Percentiles rank a stretch among this genome's conserved stretches.
Evolutionary conservation across 192 early-diverging fungal species (phyloP).

Genomic region (Kickxella alabastrina): DNA sequence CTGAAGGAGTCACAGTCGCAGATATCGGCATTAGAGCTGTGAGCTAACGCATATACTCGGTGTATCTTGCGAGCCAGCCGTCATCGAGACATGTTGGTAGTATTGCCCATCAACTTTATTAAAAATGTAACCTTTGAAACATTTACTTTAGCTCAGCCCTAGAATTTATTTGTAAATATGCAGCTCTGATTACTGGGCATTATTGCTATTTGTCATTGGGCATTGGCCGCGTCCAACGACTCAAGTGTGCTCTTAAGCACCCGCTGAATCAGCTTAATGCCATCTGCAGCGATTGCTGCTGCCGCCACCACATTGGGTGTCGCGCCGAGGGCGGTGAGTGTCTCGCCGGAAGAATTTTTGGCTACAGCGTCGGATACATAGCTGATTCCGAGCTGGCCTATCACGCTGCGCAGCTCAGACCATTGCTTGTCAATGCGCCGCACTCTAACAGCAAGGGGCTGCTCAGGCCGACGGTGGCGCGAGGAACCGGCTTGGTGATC

Average conservation of each 20-base stretch:
- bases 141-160: no score
- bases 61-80: background rate
- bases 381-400: constrained; percentile 8
- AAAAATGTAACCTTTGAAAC: no score
- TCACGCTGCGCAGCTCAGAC: constrained; percentile 7
- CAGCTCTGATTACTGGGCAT: no score
- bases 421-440: constrained; percentile 25
- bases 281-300: constrained; percentile 10
- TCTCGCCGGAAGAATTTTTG: background rate
- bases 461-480: constrained; percentile 15
- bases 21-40: constrained; percentile 38
- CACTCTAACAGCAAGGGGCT: constrained; percentile 21
- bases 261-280: constrained; percentile 26
- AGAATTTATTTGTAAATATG: no score
- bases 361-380: background rate
- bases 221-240: constrained; percentile 1
- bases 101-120: no score
- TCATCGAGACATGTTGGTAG: no score
- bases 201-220: no score
- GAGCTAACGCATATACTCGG: background rate
- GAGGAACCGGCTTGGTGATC: background rate
- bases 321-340: background rate
- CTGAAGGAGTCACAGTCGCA: constrained; percentile 38
- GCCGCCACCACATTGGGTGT: background rate
- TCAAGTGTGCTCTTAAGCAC: constrained; percentile 14